These are phyloP conservation scores for Pythium aquatile DNA, from an alignment of 352 stramenopile species.

Conservation along the genomic window DNA sequence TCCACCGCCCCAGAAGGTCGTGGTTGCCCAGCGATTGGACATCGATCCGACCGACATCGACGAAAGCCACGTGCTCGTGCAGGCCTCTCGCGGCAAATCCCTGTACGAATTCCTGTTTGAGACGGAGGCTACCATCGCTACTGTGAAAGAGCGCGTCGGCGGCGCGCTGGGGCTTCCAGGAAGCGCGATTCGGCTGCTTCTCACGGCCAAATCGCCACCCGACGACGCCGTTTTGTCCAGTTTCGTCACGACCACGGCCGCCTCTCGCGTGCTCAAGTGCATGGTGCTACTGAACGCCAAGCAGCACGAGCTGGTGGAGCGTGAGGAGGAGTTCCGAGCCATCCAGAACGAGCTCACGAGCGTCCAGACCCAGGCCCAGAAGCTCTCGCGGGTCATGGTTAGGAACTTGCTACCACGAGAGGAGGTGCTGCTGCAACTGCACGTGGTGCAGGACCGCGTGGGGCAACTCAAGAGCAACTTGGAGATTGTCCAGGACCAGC, in stretches of 20 bases:
- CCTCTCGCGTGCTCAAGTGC: constrained; percentile 48
- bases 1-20: constrained; percentile 1
- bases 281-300: constrained; percentile 67
- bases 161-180: constrained; percentile 42
- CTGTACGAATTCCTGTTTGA: constrained; percentile 53
- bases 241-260: neutral
- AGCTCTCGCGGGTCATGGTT: constrained; percentile 43
- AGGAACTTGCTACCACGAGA: constrained; percentile 53
- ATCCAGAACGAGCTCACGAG: constrained; percentile 63
- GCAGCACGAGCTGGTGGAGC: constrained; percentile 61
- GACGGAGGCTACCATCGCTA: constrained; percentile 28
- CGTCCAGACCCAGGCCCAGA: constrained; percentile 31
- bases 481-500: constrained; percentile 47
- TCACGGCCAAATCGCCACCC: constrained; percentile 61
- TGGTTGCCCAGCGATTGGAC: constrained; percentile 13
- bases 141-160: constrained; percentile 51
- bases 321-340: constrained; percentile 57
- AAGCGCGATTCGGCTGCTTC: constrained; percentile 45
- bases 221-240: constrained; percentile 33
- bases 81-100: constrained; percentile 54
- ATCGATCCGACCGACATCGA: constrained; percentile 27
- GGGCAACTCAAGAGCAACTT: constrained; percentile 44
- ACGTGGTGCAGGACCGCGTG: constrained; percentile 37
- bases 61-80: constrained; percentile 47
- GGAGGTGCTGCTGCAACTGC: constrained; percentile 48